Evolutionary conservation across 768 basidiomycete genomes (phyloP), one percentile per base, ranked within the genome.

Genomic region (Grammothele lineata): DNA sequence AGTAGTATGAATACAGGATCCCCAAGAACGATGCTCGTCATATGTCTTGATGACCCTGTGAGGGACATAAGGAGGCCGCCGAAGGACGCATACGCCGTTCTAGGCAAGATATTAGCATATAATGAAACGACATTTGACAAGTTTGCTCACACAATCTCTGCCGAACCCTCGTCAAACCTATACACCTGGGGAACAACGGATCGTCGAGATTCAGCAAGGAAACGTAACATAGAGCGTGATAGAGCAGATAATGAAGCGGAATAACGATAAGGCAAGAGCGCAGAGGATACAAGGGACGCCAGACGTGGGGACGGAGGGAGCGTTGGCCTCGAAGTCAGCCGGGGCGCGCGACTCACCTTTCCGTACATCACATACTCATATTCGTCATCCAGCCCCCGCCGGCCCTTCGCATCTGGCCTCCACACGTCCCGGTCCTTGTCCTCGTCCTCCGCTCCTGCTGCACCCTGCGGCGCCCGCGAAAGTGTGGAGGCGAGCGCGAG

Each of bases 351-450:
- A 57, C 75, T 48, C 55, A 94, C 92, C 83, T 94, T 98, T 25
- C 95, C 95, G 64, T 91, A 93, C 93, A 97, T 97, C 55, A 99
- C 95, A 72, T 98, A 99, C 61, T 97, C 94, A 60, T 92, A 99
- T 55, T 98, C 93, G 48, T 92, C 87, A 54, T 97, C 95, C 22
- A 99, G 64, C 10, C 84, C 94, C 62, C 78, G 75, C 55, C 74
- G 77, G 12, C 79, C 90, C 67, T 84, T 92, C 30, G 84, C 85
- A 61, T 90, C 89, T 41, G 90, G 90, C 60, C 90, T 70, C 90
- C 90, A 92, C 15, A 85, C 78, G 61, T 87, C 76, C 45, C 83
- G 70, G 55, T 89, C 87, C 63, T 88, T 82, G 58, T 88, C 87
- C 19, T 81, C 79, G 22, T 66, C 62, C 34, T 81, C 81, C 9